Base-by-base conservation (phyloP, 306 rosid species). In the Quillaja saponaria region DNA sequence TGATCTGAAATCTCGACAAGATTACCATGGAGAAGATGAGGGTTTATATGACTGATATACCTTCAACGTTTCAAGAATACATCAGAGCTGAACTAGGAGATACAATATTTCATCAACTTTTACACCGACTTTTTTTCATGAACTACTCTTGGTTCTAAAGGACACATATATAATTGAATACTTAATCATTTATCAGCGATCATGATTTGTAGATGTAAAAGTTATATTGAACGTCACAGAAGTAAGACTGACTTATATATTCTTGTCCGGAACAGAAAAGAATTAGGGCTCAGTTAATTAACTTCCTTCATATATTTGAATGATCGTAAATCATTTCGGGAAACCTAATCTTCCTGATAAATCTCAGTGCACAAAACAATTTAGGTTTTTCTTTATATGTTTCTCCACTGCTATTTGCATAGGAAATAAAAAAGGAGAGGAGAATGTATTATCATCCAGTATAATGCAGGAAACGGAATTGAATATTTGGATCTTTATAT, bases 401-500 rank as follows among this genome's bases (percentile, higher is more conserved):
- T 8, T 13, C 13, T 13, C 7, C 9, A 40, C 4, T 58, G 13
- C n/a, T 41, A 40, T 39, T 21, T 58, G 13, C 41, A 33, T 41
- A 20, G 2, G 13, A 21, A 44, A 45, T 7, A 13, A 15, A 46
- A 19, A n/a, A n/a, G n/a, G n/a, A n/a, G n/a, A 12, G 13, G 45
- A 14, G 66, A 15, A 5, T 16, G 10, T 25, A 10, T 60, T 42
- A 3, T 17, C 28, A 14, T 13, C 10, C 17, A 40, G 28, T 28
- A 44, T 25, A 8, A 17, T 45, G 40, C 10, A n/a, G 11, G 11
- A n/a, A 20, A 41, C 50, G 67, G 44, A 39, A 7, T 38, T 19
- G 63, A 56, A 62, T 40, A 5, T 44, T 57, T 13, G 46, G 57
- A 38, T 44, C 51, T 10, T 21, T 18, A 53, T 47, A 37, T 21